A percentile compares a stretch with the other conserved stretches of the same genome.
Conservation (phyloP, 768 basidiomycete genomes). For the Aureoboletus auriporus region DNA sequence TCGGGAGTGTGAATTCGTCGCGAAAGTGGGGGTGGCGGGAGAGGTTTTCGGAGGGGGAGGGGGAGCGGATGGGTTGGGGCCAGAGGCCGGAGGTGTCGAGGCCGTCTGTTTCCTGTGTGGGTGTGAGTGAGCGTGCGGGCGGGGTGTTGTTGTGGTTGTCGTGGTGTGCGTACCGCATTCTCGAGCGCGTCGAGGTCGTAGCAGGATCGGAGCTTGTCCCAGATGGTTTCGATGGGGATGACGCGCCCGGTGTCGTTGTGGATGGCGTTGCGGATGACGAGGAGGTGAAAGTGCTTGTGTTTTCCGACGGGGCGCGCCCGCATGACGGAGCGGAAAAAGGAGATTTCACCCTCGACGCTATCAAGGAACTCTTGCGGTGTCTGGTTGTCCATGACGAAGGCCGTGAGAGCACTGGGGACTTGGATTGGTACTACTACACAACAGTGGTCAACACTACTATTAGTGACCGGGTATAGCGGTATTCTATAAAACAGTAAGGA, state of each 20-base stretch:
- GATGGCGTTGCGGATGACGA: constrained; percentile 71
- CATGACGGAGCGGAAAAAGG: constrained; percentile 81
- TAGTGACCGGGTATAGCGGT: constrained; percentile 23
- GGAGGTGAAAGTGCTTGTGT: constrained; percentile 77
- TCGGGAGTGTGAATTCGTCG: constrained; percentile 60
- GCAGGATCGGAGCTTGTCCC: constrained; percentile 67
- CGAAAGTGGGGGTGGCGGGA: constrained; percentile 68
- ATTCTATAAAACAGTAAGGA: constrained; percentile 29
- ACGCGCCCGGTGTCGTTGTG: constrained; percentile 62
- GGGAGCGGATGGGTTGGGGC: constrained; percentile 55
- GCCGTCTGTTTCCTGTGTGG: constrained; percentile 39
- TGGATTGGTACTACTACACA: constrained; percentile 13
- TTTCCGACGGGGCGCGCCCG: constrained; percentile 79
- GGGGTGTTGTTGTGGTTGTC: too few relatives aligned
- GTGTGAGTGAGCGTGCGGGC: not conserved
- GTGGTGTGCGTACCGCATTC: constrained; percentile 38
- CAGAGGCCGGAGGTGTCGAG: constrained; percentile 42
- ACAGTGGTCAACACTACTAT: constrained; percentile 10
- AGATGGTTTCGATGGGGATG: constrained; percentile 61
- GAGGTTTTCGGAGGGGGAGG: constrained; percentile 67
- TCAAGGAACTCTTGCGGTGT: constrained; percentile 49
- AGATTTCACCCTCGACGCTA: constrained; percentile 77
- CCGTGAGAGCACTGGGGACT: not conserved
- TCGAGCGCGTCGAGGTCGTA: constrained; percentile 79
- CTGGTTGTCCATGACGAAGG: constrained; percentile 24